Base-by-base conservation (phyloP, 495 filamentous ascomycete species). In the Sordaria brevicollis region DNA sequence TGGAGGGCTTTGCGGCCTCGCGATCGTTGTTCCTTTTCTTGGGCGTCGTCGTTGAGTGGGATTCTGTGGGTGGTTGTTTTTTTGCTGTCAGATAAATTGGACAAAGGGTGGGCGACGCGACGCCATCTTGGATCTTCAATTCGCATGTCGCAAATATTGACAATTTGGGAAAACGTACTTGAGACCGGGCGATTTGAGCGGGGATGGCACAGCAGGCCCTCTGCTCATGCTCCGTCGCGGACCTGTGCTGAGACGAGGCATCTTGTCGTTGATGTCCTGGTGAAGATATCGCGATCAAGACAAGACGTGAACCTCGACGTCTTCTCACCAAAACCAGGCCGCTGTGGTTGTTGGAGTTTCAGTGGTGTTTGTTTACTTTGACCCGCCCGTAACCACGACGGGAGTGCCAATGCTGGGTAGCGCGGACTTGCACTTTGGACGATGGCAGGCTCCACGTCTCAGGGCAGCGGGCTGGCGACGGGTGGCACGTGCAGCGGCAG, bases 21-120 rank as follows among this genome's bases (percentile, higher is more conserved):
- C 74, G 93, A 84, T 35, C 96, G 90, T 74, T 90, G 89, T 38
- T 93, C 93, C 80, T 96, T 97, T 79, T 99, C 95, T 67, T 88
- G 88, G 71, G 88, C 88, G 82, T 99, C 95, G 86, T 99, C 95
- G 80, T 98, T 97, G 43, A 99, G 86, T 10, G 96, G 94, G 68
- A 99, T 96, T 62, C 82, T 86, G 68, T 62, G 31, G 54, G 67
- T 15, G 57, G 57, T n/a, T 43, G n/a, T 15, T 37, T 62, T n/a
- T 66, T 33, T 5, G 10, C 17, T 19, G 62, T 31, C 65, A 62
- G 69, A 65, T 69, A 25, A 7, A 31, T 0, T 5, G 25, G 5
- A 62, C 13, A 7, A 1, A 15, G 15, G 21, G 11, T 66, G 15
- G 19, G 37, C 2, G 67, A 31, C 15, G 38, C 37, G 74, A 35